Conservation (phyloP, 2,329 filamentous ascomycete species). For the Arthroderma sp. region DNA sequence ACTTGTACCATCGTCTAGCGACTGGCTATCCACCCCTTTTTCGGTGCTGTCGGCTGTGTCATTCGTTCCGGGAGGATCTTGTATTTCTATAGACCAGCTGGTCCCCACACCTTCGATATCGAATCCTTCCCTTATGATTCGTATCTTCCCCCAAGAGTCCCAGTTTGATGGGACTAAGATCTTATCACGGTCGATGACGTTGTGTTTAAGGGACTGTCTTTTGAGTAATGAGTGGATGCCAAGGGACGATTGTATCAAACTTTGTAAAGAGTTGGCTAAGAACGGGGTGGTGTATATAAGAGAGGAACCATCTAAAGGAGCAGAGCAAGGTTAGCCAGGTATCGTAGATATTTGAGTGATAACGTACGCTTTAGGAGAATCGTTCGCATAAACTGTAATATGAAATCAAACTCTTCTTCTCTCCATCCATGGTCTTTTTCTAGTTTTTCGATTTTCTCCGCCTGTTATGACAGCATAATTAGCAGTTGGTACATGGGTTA, state of each 20-base stretch:
- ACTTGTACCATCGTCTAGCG: slow-evolving; percentile 33
- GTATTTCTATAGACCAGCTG: slow-evolving; percentile 75
- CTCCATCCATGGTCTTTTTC: slow-evolving; percentile 88
- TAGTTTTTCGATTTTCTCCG: slow-evolving; percentile 78
- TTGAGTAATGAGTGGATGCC: slow-evolving; percentile 75
- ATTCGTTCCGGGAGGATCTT: slow-evolving; percentile 34
- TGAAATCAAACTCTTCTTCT: slow-evolving; percentile 91
- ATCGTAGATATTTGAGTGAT: not conserved
- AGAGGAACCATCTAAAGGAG: slow-evolving; percentile 56
- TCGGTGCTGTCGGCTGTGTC: slow-evolving; percentile 8
- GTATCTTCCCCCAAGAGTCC: slow-evolving; percentile 97
- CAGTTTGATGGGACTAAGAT: slow-evolving; percentile 91
- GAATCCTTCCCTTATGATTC: slow-evolving; percentile 80
- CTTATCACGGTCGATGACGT: slow-evolving; percentile 86
- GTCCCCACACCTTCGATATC: slow-evolving; percentile 77
- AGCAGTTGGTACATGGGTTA: not conserved
- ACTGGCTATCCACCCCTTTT: slow-evolving; percentile 16
- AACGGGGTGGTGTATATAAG: slow-evolving; percentile 75
- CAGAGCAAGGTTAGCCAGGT: slow-evolving; percentile 4
- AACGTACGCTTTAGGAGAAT: slow-evolving; percentile 68
- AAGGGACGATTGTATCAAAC: slow-evolving; percentile 69
- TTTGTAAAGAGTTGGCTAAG: slow-evolving; percentile 61
- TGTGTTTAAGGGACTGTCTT: slow-evolving; percentile 67
- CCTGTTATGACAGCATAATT: slow-evolving; percentile 35
- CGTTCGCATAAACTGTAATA: slow-evolving; percentile 84